Conservation (phyloP, 2,329 filamentous ascomycete genomes). For the Colletotrichum spinosum region DNA sequence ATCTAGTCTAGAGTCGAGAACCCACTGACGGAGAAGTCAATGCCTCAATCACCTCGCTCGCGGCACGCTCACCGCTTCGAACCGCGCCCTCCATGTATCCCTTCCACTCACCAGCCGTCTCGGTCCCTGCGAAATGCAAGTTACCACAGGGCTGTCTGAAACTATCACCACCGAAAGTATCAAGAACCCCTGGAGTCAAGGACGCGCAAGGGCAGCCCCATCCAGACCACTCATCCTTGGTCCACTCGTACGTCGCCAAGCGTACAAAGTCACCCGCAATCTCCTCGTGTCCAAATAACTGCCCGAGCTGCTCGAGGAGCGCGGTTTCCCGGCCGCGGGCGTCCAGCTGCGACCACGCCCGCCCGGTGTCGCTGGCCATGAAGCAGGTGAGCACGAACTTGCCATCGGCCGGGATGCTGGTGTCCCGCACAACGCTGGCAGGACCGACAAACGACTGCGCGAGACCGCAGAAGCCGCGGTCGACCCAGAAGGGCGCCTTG, state of each 20-base stretch:
- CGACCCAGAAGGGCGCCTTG: conserved; percentile 51
- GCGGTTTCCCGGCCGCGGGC: conserved; percentile 38
- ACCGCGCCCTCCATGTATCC: conserved; percentile 71
- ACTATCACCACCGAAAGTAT: conserved; percentile 44
- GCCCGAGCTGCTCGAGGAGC: conserved; percentile 44
- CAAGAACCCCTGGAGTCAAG: conserved; percentile 52
- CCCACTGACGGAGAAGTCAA: neutral
- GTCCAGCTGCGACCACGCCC: conserved; percentile 44
- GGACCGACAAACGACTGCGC: conserved; percentile 59
- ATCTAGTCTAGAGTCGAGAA: neutral
- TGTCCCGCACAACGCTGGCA: conserved; percentile 58
- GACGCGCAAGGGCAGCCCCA: conserved; percentile 54
- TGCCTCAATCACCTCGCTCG: conserved; percentile 51
- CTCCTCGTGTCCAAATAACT: conserved; percentile 39
- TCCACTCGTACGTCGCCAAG: conserved; percentile 52
- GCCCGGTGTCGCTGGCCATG: conserved; percentile 50
- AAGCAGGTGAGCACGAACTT: conserved; percentile 55
- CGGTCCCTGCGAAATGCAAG: conserved; percentile 62
- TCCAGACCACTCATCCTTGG: conserved; percentile 51
- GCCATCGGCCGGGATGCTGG: conserved; percentile 42
- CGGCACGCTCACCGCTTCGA: conserved; percentile 59
- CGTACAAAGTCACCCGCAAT: conserved; percentile 44
- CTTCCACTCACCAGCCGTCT: conserved; percentile 64
- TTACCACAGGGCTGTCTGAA: conserved; percentile 51
- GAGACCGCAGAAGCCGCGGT: conserved; percentile 56